Evolutionary conservation across 257 asterid species (phyloP), one percentile per base, ranked within the genome.

Genomic region (Verbascum thapsus): DNA sequence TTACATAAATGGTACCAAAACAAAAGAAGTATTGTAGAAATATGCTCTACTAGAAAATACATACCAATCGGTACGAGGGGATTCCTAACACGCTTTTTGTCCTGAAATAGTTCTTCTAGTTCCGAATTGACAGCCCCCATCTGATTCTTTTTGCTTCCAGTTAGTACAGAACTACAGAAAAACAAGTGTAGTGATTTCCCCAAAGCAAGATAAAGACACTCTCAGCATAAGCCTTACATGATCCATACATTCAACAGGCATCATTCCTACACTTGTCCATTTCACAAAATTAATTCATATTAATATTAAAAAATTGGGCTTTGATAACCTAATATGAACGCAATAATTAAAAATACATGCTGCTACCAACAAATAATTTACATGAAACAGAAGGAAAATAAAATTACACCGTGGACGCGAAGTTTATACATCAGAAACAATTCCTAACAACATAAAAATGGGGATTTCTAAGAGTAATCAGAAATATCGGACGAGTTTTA

Each of bases 1-100:
- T 9, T 37, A 4, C 58, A 52, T 0, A 30, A 53, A 32, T 3
- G n/a, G 58, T 6, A 13, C 19, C 43, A 26, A 34, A 30, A 34
- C 13, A 23, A 37, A 35, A 55, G 2, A 12, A 45, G 40, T 20
- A 39, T 22, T 52, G 6, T 56, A 19, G 39, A 20, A 8, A n/a
- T 8, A 23, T 20, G 32, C 5, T 1, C 3, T 26, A 26, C 32
- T 12, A 13, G 13, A 23, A 15, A 4, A 11, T n/a, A 49, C 17
- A 42, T 8, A 91, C 98, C 96, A 17, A 88, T 57, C 0, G 96
- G 98, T 30, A 91, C 98, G 30, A 84, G 63, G 26, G 95, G 98
- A 68, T 88, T 91, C 57, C 87, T 82, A 49, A 68, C 80, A 22
- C 92, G 87, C 76, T 84, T 86, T 59, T 78, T 83, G 39, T 72